Evolutionary conservation across 768 basidiomycete species (phyloP).

Genomic region (Steccherinum ochraceum): DNA sequence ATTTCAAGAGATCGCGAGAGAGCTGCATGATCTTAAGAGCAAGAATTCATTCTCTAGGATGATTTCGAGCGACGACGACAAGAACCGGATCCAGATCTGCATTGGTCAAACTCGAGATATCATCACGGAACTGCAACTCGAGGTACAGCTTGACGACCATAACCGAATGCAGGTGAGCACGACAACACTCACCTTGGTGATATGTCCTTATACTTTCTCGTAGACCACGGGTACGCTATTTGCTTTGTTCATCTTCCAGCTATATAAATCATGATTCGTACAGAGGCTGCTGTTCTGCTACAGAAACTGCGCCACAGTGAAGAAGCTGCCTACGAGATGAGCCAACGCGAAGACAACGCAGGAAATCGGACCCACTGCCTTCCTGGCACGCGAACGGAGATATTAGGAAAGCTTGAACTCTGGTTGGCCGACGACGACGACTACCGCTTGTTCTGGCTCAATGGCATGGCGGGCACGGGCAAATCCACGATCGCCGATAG

Average conservation of each 20-base stretch:
- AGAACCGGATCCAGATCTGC: neutral
- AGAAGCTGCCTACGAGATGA: neutral
- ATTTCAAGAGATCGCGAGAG: too few relatives aligned
- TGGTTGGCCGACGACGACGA: constrained; percentile 29
- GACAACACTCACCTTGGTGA: too few relatives aligned
- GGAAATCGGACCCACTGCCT: neutral
- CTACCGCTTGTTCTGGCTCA: constrained; percentile 13
- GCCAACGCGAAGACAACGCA: neutral
- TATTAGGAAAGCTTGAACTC: constrained; percentile 2
- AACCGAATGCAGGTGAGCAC: too few relatives aligned
- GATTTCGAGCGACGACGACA: too few relatives aligned
- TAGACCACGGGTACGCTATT: too few relatives aligned
- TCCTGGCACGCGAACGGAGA: constrained; percentile 5
- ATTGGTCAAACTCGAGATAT: neutral
- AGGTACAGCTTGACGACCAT: too few relatives aligned
- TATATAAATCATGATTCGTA: too few relatives aligned
- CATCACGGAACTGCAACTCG: neutral
- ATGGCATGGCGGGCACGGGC: constrained; percentile 10
- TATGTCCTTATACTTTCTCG: too few relatives aligned
- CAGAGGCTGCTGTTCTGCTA: too few relatives aligned
- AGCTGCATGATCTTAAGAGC: too few relatives aligned
- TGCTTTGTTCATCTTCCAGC: too few relatives aligned
- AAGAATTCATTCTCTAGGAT: too few relatives aligned
- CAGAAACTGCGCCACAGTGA: neutral
- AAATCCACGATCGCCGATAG: constrained; percentile 5